Percentiles rank a stretch among this genome's conserved stretches.
These are phyloP conservation scores for Eudorina sp. DNA, from an alignment of 139 green algal genomes.

Conservation along the genomic window DNA sequence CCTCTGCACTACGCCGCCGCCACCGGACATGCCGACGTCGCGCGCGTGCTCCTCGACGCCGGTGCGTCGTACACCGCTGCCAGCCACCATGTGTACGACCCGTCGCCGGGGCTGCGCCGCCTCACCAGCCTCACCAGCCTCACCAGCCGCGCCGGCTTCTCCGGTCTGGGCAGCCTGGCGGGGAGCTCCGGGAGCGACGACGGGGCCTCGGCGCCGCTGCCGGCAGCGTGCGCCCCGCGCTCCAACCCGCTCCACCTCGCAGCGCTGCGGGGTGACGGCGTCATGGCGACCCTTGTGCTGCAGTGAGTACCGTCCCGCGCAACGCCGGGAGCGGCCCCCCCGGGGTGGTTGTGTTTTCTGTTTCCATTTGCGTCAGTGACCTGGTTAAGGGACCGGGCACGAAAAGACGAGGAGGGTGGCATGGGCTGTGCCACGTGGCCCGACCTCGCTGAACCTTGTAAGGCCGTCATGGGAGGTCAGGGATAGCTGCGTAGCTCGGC, in stretches of 20 bases:
- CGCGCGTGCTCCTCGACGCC: constrained; percentile 11
- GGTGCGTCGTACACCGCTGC: constrained; percentile 12
- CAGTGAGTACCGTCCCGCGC: background rate
- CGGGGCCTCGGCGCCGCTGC: no score
- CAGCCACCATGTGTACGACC: constrained; percentile 6
- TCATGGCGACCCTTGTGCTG: background rate
- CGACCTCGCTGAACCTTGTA: no score
- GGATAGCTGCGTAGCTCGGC: no score
- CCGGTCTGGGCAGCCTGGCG: background rate
- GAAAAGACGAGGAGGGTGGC: no score
- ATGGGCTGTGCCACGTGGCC: no score
- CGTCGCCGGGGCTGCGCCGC: background rate
- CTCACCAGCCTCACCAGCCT: background rate
- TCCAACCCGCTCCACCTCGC: constrained; percentile 33
- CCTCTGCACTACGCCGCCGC: constrained; percentile 35
- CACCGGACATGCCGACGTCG: constrained; percentile 45
- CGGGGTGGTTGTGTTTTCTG: no score
- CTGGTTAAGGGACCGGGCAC: no score
- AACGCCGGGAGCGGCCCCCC: no score
- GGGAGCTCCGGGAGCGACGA: background rate
- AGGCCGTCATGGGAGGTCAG: no score
- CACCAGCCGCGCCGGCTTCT: background rate
- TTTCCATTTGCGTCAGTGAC: no score
- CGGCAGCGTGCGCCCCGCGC: background rate
- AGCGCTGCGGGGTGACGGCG: background rate